Evolutionary conservation across 2,329 filamentous ascomycete species (phyloP), one percentile per base, ranked within the genome.

Genomic region (Bipolaris oryzae): DNA sequence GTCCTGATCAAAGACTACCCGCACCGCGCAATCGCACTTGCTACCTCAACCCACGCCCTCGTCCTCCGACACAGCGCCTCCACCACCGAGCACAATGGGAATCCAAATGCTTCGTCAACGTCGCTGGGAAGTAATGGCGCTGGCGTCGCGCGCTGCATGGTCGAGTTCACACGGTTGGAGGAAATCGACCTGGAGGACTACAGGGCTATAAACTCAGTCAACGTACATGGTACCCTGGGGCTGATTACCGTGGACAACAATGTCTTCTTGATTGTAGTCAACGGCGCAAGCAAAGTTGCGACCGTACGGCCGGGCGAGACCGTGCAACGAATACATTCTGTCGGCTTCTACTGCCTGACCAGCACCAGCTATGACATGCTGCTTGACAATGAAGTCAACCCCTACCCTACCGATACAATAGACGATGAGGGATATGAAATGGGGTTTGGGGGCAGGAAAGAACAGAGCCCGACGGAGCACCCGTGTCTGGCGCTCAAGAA

Each of bases 311-410:
- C 92, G 0, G 91, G 91, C 44, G 94, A 98, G 81, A 94, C 89
- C 3, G 89, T 97, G 21, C 90, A 95, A 78, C 88, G 88, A 75
- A 98, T 98, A 68, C 84, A 88, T 58, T 87, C 85, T 18, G 94
- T 97, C 56, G 91, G 95, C 63, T 98, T 98, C 75, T 86, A 96
- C 79, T 98, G 95, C 72, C 80, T 99, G 58, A 98, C 91, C 75
- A 90, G 89, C 68, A 82, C 89, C 38, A 87, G 92, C 64, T 97
- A 96, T 77, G 95, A 98, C 76, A 85, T 92, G 75, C 84, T 93
- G 21, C 74, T 85, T 38, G 79, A 84, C 51, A 81, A 85, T 67
- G 82, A 85, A 54, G 75, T 84, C 50, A 85, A 86, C 61, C 80
- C 82, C 5, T 84, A 84, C 63, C 78, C 79, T 3, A 80, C 80